Evolutionary conservation across 352 stramenopile species (phyloP).

Genomic region (Phytopythium montanum): DNA sequence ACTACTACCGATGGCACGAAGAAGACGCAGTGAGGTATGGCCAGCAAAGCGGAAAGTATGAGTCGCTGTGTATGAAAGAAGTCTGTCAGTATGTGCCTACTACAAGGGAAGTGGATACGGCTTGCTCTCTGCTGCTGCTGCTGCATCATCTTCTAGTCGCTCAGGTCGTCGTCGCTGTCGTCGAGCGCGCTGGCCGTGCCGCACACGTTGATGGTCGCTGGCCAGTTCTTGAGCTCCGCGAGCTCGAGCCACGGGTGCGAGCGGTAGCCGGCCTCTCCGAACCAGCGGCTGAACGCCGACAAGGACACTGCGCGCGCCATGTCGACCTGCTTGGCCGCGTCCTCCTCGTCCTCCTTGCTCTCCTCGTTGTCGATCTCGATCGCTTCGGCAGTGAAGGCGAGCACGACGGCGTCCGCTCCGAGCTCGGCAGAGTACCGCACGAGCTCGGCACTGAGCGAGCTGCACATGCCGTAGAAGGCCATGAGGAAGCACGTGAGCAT

Average conservation of each 20-base stretch:
- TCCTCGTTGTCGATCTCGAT: constrained; percentile 3
- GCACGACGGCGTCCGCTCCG: constrained; percentile 63
- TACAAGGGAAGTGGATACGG: background rate
- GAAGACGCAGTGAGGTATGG: constrained; percentile 14
- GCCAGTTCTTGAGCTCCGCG: constrained; percentile 74
- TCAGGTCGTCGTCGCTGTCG: constrained; percentile 15
- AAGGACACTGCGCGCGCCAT: constrained; percentile 43
- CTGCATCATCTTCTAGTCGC: constrained; percentile 3
- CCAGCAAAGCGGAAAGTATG: background rate
- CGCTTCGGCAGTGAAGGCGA: constrained; percentile 35
- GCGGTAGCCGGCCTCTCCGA: constrained; percentile 57
- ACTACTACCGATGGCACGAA: constrained; percentile 9
- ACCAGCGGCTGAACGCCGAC: constrained; percentile 74
- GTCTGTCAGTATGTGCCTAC: background rate
- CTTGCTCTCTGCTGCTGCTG: background rate
- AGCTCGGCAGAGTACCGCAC: constrained; percentile 68
- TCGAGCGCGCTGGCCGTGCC: constrained; percentile 35
- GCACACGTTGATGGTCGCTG: constrained; percentile 64
- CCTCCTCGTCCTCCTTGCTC: constrained; percentile 20
- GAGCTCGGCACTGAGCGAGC: constrained; percentile 65
- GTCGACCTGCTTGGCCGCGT: constrained; percentile 30
- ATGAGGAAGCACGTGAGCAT: constrained; percentile 77
- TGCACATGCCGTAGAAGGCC: constrained; percentile 82
- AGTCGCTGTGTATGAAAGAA: background rate
- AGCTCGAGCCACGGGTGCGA: constrained; percentile 80